Conservation (phyloP, 306 rosid species). For the Morella rubra region DNA sequence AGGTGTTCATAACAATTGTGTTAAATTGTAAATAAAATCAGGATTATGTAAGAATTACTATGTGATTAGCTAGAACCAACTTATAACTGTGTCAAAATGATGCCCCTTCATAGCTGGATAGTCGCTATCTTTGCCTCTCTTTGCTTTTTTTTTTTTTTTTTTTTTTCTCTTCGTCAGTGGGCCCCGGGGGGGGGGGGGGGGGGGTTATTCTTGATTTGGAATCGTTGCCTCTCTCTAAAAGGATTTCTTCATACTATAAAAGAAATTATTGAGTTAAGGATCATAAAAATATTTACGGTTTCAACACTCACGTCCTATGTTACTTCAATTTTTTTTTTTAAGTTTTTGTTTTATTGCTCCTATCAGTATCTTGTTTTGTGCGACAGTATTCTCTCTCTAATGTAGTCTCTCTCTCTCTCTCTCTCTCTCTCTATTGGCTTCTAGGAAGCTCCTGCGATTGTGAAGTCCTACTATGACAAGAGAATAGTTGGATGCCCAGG, state of each 20-base stretch:
- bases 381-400: conserved; percentile 7
- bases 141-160: not conserved
- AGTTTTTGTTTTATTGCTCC: not conserved
- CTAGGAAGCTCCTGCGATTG: conserved; percentile 81
- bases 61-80: not conserved
- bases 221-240: not conserved
- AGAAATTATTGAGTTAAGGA: too few species aligned
- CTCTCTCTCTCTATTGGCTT: conserved; percentile 21
- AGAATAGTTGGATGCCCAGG: conserved; percentile 98
- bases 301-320: not conserved
- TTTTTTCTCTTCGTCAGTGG: too few species aligned
- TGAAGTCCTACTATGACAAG: conserved; percentile 76
- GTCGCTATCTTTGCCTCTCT: not conserved
- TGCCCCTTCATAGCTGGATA: not conserved
- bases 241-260: too few species aligned
- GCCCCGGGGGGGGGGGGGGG: too few species aligned
- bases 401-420: not conserved
- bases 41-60: not conserved
- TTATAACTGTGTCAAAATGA: not conserved
- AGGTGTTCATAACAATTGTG: not conserved
- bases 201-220: not conserved
- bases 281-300: conserved; percentile 1
- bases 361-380: not conserved
- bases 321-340: not conserved
- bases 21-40: not conserved